These are phyloP conservation scores for Alternaria tenuissima DNA, from an alignment of 2,329 filamentous ascomycete genomes.

Conservation along the genomic window DNA sequence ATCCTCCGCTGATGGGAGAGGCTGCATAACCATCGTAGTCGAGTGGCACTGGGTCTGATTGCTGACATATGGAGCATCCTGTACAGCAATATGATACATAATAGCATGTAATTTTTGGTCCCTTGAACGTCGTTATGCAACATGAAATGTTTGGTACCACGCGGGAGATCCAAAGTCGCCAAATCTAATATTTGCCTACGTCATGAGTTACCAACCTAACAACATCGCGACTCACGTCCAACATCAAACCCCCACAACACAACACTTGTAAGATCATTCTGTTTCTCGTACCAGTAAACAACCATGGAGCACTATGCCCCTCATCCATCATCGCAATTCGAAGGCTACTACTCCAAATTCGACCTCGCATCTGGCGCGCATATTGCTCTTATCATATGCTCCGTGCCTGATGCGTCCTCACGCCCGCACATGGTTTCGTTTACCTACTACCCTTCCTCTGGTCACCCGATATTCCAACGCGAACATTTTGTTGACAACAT, in stretches of 20 bases:
- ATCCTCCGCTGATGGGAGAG: neutral
- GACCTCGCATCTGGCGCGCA: slow-evolving; percentile 56
- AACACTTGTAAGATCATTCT: neutral
- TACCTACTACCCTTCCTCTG: slow-evolving; percentile 56
- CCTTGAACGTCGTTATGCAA: neutral
- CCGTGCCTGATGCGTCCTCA: slow-evolving; percentile 52
- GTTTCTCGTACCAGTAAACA: neutral
- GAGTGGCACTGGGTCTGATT: neutral
- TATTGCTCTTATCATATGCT: slow-evolving; percentile 58
- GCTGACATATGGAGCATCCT: neutral
- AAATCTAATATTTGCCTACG: slow-evolving; percentile 18
- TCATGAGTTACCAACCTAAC: slow-evolving; percentile 24
- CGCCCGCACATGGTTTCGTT: slow-evolving; percentile 58
- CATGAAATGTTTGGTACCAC: neutral
- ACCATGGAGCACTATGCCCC: slow-evolving; percentile 55
- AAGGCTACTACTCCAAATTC: slow-evolving; percentile 63
- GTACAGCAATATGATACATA: neutral
- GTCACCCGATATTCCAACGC: slow-evolving; percentile 48
- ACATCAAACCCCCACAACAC: neutral
- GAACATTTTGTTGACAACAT: slow-evolving; percentile 56
- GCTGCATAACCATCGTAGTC: neutral
- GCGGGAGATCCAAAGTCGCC: neutral
- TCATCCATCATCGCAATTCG: slow-evolving; percentile 55
- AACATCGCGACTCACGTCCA: neutral
- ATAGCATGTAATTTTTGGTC: neutral